Percentiles rank a stretch among this genome's conserved stretches.
phyloP scores from a whole-genome alignment of 1,284 basidiomycete species.

The Heterobasidion parviporum region DNA sequence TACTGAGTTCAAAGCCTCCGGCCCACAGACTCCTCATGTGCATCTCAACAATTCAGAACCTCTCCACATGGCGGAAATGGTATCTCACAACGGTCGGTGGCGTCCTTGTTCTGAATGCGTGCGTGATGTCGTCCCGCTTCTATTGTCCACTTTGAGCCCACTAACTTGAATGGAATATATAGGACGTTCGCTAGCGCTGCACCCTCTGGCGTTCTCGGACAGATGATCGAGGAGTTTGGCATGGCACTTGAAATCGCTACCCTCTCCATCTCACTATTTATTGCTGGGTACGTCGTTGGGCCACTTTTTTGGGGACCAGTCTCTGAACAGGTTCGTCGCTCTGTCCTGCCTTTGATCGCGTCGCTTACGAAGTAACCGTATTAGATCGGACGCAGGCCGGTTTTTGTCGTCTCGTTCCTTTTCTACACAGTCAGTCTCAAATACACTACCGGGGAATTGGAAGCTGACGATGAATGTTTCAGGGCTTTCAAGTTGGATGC shows the following conservation, averaged over 20 bases:
- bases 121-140: conserved; percentile 13
- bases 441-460: not conserved
- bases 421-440: conserved; percentile 40
- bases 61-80: conserved; percentile 50
- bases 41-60: conserved; percentile 34
- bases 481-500: conserved; percentile 58
- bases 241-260: conserved; percentile 43
- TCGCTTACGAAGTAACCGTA: conserved; percentile 15
- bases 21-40: not conserved
- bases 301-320: conserved; percentile 61
- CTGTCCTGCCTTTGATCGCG: not conserved
- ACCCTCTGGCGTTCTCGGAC: conserved; percentile 36
- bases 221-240: conserved; percentile 43
- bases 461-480: not conserved
- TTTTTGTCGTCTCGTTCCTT: conserved; percentile 63
- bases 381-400: conserved; percentile 49
- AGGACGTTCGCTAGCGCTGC: conserved; percentile 60
- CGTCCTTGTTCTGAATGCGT: conserved; percentile 63
- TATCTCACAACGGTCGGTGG: conserved; percentile 55
- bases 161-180: not conserved
- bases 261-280: conserved; percentile 32
- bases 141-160: too few species aligned
- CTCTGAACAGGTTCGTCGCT: conserved; percentile 20
- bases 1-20: not conserved
- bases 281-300: conserved; percentile 36